phyloP scores from a whole-genome alignment of 257 asterid genomes.

The Agastache rugosa region DNA sequence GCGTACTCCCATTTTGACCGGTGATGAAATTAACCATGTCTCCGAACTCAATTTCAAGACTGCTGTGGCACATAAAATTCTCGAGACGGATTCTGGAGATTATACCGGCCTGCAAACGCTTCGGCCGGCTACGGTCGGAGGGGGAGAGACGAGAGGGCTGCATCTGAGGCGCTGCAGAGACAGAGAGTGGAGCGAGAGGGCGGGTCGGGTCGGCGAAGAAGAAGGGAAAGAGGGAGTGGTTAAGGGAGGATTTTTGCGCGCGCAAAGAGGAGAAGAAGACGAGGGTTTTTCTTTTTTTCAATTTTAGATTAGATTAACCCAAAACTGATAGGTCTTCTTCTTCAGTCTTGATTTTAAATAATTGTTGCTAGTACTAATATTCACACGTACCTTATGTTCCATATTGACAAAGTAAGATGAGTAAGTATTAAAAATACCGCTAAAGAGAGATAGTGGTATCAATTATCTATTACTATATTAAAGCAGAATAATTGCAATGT shows the following conservation, averaged over 20 bases:
- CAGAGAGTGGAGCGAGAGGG: not conserved
- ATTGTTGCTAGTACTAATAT: too few relatives aligned
- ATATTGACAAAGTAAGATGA: too few relatives aligned
- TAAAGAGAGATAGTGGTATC: too few relatives aligned
- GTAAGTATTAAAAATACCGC: too few relatives aligned
- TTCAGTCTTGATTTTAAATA: too few relatives aligned
- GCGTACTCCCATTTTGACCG: constrained; percentile 96
- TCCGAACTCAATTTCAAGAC: constrained; percentile 81
- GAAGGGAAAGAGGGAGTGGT: too few relatives aligned
- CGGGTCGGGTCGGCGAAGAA: not conserved
- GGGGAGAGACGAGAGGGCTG: constrained; percentile 1
- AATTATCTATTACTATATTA: too few relatives aligned
- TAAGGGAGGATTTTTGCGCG: not conserved
- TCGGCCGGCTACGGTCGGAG: constrained; percentile 35
- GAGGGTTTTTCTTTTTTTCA: too few relatives aligned
- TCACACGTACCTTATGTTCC: too few relatives aligned
- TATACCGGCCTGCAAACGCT: constrained; percentile 66
- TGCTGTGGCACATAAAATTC: constrained; percentile 94
- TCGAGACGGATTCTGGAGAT: constrained; percentile 77
- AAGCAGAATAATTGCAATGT: too few relatives aligned
- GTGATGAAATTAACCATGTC: constrained; percentile 85
- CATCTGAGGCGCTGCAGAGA: not conserved
- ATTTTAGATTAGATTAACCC: not conserved
- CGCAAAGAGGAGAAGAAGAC: not conserved
- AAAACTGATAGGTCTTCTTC: too few relatives aligned